Percentiles rank a stretch among this genome's conserved stretches.
These are phyloP conservation scores for Potentilla sterilis DNA, from an alignment of 306 rosid genomes.

Conservation along the genomic window DNA sequence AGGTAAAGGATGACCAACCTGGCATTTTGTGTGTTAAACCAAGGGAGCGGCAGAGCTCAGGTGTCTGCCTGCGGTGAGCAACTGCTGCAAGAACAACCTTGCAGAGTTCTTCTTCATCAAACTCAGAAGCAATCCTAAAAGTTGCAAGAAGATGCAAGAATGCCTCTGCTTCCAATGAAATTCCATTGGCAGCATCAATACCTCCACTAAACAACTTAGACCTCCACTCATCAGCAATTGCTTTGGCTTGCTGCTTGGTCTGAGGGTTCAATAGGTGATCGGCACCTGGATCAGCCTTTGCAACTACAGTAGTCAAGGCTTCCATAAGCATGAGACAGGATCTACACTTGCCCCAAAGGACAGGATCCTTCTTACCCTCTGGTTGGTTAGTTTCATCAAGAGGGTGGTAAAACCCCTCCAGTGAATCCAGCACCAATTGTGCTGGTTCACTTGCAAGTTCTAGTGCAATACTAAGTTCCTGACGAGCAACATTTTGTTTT, in stretches of 20 bases:
- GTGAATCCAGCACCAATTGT: slow-evolving; percentile 71
- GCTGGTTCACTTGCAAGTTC: slow-evolving; percentile 62
- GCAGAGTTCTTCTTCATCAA: slow-evolving; percentile 88
- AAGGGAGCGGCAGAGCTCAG: slow-evolving; percentile 89
- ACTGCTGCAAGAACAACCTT: slow-evolving; percentile 77
- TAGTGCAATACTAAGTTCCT: slow-evolving; percentile 71
- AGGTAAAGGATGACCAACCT: slow-evolving; percentile 81
- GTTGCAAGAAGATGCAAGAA: slow-evolving; percentile 76
- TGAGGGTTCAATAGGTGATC: slow-evolving; percentile 72
- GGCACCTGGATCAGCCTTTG: slow-evolving; percentile 71
- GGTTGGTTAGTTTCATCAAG: slow-evolving; percentile 49
- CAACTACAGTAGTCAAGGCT: slow-evolving; percentile 66
- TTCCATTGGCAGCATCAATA: slow-evolving; percentile 84
- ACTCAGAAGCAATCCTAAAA: slow-evolving; percentile 81
- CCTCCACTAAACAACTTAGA: slow-evolving; percentile 64
- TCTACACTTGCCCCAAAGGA: slow-evolving; percentile 71
- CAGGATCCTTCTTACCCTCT: slow-evolving; percentile 53
- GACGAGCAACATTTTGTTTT: slow-evolving; percentile 38
- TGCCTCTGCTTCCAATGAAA: slow-evolving; percentile 87
- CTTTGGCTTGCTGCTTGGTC: slow-evolving; percentile 87
- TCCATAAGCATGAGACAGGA: slow-evolving; percentile 60
- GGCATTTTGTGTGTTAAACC: slow-evolving; percentile 82
- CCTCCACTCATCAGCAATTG: slow-evolving; percentile 90
- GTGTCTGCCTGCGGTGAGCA: slow-evolving; percentile 74
- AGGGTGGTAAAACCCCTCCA: slow-evolving; percentile 88